A percentile compares a stretch with the other conserved stretches of the same genome.
Evolutionary conservation across 345 rosid species (phyloP).

Genomic region (Bruguiera sexangula): DNA sequence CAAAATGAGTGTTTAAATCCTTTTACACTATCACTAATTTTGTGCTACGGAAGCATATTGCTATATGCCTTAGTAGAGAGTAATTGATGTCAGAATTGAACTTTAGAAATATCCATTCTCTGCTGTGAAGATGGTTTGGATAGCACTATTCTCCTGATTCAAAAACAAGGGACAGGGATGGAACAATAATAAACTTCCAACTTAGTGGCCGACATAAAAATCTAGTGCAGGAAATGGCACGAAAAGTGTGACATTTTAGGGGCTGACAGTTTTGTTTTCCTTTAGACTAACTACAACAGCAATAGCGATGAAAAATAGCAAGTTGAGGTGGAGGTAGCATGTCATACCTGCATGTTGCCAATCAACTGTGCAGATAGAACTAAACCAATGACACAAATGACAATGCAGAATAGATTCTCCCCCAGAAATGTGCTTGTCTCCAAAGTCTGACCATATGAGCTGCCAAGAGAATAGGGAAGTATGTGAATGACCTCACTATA

Average conservation of each 20-base stretch:
- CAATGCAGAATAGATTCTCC: constrained; percentile 68
- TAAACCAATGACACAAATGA: constrained; percentile 63
- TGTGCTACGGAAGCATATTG: not conserved
- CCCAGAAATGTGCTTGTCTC: constrained; percentile 66
- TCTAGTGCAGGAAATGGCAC: too few relatives aligned
- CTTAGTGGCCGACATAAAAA: too few relatives aligned
- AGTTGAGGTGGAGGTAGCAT: not conserved
- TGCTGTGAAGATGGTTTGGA: not conserved
- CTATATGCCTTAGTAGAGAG: too few relatives aligned
- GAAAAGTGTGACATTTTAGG: too few relatives aligned
- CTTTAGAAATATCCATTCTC: too few relatives aligned
- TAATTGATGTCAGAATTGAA: too few relatives aligned
- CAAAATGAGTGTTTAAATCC: not conserved
- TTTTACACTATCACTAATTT: not conserved
- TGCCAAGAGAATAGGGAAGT: constrained; percentile 21
- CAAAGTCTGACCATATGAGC: constrained; percentile 83
- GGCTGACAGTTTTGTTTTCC: too few relatives aligned
- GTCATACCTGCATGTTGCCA: constrained; percentile 89
- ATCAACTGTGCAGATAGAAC: constrained; percentile 72
- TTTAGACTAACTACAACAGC: too few relatives aligned
- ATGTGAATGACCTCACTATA: not conserved
- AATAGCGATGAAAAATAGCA: not conserved
- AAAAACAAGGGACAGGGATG: too few relatives aligned
- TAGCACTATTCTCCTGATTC: not conserved
- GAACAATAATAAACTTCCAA: not conserved